phyloP scores from a whole-genome alignment of 306 rosid genomes.

The Quercus berberidifolia region DNA sequence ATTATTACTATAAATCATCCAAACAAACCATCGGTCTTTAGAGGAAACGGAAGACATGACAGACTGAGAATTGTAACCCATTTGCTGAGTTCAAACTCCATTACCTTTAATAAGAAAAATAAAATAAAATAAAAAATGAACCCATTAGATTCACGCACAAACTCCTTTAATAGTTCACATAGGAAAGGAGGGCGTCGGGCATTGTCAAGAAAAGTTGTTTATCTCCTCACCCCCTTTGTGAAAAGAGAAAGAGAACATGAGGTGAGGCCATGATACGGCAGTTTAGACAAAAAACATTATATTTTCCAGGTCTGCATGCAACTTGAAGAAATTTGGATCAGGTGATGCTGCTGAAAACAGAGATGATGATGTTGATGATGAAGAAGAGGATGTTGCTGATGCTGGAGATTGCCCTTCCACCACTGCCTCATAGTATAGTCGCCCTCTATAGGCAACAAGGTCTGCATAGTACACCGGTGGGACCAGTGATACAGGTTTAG shows the following conservation, averaged over 20 bases:
- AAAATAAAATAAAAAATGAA: background rate
- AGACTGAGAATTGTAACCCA: constrained; percentile 1
- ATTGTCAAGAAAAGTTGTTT: background rate
- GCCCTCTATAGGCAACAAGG: constrained; percentile 77
- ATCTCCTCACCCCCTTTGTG: background rate
- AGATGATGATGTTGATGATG: constrained; percentile 14
- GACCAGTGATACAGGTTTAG: constrained; percentile 74
- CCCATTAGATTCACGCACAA: constrained; percentile 63
- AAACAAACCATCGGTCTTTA: background rate
- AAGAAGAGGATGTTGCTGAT: constrained; percentile 30
- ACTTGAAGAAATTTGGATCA: constrained; percentile 33
- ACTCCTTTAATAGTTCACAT: constrained; percentile 13
- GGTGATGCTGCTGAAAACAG: constrained; percentile 26
- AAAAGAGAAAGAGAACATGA: background rate
- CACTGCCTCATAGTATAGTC: constrained; percentile 57
- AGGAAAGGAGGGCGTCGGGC: constrained; percentile 18
- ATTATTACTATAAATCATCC: background rate
- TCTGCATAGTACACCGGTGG: constrained; percentile 88
- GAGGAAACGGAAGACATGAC: background rate
- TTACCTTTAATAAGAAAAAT: no score
- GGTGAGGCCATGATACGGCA: background rate
- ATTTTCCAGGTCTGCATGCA: constrained; percentile 57
- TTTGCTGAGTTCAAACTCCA: background rate
- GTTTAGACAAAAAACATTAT: constrained; percentile 56
- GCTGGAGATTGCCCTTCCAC: constrained; percentile 27